A percentile compares a stretch with the other conserved stretches of the same genome.
Conservation (phyloP, 441 rosid genomes). For the Erodium trifolium region DNA sequence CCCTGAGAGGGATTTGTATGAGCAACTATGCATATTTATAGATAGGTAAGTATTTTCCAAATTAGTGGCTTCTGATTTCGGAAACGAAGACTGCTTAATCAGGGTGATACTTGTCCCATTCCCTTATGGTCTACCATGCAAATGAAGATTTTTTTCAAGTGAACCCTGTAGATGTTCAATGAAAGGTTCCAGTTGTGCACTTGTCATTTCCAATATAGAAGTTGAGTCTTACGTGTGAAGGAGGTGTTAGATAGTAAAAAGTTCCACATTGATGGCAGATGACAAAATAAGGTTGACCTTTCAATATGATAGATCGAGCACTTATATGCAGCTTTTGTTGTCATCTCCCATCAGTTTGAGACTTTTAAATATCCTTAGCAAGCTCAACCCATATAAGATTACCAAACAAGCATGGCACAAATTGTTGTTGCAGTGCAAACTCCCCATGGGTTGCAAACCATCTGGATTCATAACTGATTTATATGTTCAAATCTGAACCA, state of each 20-base stretch:
- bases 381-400: not conserved
- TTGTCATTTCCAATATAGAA: not conserved
- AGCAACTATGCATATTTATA: not conserved
- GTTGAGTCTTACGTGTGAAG: not conserved
- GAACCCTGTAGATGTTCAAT: not conserved
- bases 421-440: not conserved
- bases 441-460: not conserved
- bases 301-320: not conserved
- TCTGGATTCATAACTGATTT: not conserved
- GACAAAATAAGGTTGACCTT: not conserved
- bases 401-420: not conserved
- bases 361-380: not conserved
- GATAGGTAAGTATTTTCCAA: not conserved
- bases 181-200: not conserved
- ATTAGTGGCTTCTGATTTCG: not conserved
- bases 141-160: not conserved
- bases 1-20: not conserved
- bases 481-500: not conserved
- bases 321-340: not conserved
- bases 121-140: not conserved
- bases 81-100: not conserved
- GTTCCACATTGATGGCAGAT: not conserved
- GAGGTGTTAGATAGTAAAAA: not conserved
- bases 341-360: constrained; percentile 1
- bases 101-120: not conserved